Percentiles rank a stretch among this genome's conserved stretches.
Evolutionary conservation across 2,329 filamentous ascomycete species (phyloP).

Genomic region (Stromatinia cepivora): DNA sequence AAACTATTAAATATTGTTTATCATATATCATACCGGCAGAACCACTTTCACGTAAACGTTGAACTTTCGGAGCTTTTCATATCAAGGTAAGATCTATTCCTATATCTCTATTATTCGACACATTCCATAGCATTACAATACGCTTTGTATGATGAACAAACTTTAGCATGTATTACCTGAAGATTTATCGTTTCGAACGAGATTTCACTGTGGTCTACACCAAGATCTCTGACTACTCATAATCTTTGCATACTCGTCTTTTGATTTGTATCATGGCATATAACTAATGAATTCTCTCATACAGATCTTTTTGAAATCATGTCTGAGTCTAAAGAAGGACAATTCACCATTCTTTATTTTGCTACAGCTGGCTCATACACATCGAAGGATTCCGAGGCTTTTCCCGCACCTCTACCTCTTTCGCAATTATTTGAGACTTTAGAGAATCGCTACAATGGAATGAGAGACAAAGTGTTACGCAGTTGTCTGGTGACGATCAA

Average conservation of each 20-base stretch:
- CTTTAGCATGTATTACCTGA: conserved; percentile 49
- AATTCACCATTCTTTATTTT: conserved; percentile 83
- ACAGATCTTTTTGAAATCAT: conserved; percentile 20
- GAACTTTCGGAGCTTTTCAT: neutral
- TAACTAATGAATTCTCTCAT: neutral
- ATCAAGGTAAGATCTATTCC: conserved; percentile 27
- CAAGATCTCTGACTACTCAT: conserved; percentile 65
- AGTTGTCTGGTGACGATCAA: conserved; percentile 80
- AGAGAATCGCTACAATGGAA: conserved; percentile 69
- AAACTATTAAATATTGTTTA: too few relatives aligned
- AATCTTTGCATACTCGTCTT: neutral
- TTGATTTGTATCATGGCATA: neutral
- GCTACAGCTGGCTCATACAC: conserved; percentile 73
- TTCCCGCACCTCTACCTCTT: conserved; percentile 66
- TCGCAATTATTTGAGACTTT: conserved; percentile 64
- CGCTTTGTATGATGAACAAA: conserved; percentile 41
- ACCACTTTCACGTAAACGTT: neutral
- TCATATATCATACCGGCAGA: neutral
- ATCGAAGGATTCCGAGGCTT: conserved; percentile 61
- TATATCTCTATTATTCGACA: neutral
- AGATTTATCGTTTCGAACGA: conserved; percentile 47
- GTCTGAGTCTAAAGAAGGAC: conserved; percentile 45
- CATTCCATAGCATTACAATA: neutral
- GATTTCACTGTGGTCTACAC: conserved; percentile 58
- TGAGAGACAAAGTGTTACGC: conserved; percentile 65